Evolutionary conservation across 2,329 filamentous ascomycete genomes (phyloP).

Genomic region (Exophiala mesophila): DNA sequence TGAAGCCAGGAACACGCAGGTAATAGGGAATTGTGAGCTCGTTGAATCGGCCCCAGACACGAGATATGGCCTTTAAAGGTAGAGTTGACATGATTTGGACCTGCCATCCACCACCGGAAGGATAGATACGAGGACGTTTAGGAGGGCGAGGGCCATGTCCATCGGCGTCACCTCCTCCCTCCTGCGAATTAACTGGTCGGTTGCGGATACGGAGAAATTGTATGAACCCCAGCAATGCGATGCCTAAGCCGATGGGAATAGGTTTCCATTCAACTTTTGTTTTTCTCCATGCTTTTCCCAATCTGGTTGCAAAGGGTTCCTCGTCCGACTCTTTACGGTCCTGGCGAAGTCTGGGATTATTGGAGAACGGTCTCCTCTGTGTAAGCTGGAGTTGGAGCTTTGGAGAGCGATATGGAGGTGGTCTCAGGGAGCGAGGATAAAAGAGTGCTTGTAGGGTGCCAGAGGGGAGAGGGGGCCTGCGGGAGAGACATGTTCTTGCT

Average conservation of each 20-base stretch:
- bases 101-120: conserved; percentile 78
- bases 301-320: conserved; percentile 52
- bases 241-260: conserved; percentile 79
- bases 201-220: conserved; percentile 73
- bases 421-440: too few relatives aligned
- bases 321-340: conserved; percentile 39
- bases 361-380: conserved; percentile 30
- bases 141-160: conserved; percentile 40
- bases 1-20: conserved; percentile 82
- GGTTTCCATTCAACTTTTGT: conserved; percentile 82
- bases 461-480: conserved; percentile 10
- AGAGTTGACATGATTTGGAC: conserved; percentile 91
- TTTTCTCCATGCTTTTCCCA: conserved; percentile 54
- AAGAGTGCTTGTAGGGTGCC: too few relatives aligned
- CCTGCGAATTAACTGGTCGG: conserved; percentile 45
- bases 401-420: background rate
- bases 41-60: conserved; percentile 87
- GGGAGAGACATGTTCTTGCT: conserved; percentile 24
- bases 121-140: conserved; percentile 61
- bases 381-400: conserved; percentile 7
- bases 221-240: conserved; percentile 75
- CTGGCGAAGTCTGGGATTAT: conserved; percentile 34
- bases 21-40: conserved; percentile 84
- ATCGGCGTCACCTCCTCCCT: conserved; percentile 34
- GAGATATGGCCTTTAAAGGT: conserved; percentile 82